Evolutionary conservation across 2,329 filamentous ascomycete species (phyloP), one percentile per base, ranked within the genome.

Genomic region (Cytospora piceae): DNA sequence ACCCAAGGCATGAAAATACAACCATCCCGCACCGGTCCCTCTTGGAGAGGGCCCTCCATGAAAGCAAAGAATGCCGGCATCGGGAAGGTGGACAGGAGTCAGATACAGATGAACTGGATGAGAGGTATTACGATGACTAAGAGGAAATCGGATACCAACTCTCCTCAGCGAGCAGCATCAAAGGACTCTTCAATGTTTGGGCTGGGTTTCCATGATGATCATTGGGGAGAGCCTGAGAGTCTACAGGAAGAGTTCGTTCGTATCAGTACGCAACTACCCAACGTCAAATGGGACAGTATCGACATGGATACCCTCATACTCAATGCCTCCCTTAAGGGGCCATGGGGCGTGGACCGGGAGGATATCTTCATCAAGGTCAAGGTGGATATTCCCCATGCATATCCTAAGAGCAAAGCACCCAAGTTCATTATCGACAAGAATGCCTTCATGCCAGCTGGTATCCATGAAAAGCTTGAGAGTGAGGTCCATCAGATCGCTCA

Each of bases 21-120:
- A 22, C 72, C 77, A 42, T 72, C 74, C 56, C 74, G 76, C 17
- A 69, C 78, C 9, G 76, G 76, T 4, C 71, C 81, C 12, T 78
- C 79, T 4, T 87, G 85, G 85, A 80, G 81, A 69, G 81, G 83
- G 4, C 82, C 83, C 3, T 85, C 85, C 1, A 87, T 88, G 85
- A 87, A 85, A 71, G 83, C 83, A 29, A 85, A 83, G 64, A 78
- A 79, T 27, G 73, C 76, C 2, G 73, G 76, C 6, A 75, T 75
- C 20, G 82, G 78, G 59, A 72, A 78, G 22, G 63, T 75, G 31
- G 82, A 86, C 65, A 78, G 80, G 46, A 83, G 79, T 64, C 80
- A 83, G 56, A 82, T 84, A 27, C 87, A 89, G 68, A 87, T 90
- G 63, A 86, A 85, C 17, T 90, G 87, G 87, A 89, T 90, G 85